Evolutionary conservation across 1,284 basidiomycete species (phyloP).

Genomic region (Amylostereum areolatum): DNA sequence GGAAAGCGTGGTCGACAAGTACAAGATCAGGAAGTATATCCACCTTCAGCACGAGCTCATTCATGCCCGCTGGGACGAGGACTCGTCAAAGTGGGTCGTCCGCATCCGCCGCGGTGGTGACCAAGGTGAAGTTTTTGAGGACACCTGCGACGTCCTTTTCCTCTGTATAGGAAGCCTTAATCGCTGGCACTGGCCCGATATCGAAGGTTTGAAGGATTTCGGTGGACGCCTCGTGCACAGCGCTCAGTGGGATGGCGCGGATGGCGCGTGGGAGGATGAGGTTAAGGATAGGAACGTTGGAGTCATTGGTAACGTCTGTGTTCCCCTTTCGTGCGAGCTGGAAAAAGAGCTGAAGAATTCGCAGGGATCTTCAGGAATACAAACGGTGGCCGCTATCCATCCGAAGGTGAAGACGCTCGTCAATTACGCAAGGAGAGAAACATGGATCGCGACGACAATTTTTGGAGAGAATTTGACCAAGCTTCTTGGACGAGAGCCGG

Average conservation of each 20-base stretch:
- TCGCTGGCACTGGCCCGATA: slow-evolving; percentile 55
- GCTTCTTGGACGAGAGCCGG: slow-evolving; percentile 29
- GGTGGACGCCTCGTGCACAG: slow-evolving; percentile 48
- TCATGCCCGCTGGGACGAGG: slow-evolving; percentile 44
- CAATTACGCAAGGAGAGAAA: slow-evolving; percentile 57
- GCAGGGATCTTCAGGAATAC: slow-evolving; percentile 61
- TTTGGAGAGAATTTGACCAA: slow-evolving; percentile 31
- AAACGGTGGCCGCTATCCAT: slow-evolving; percentile 55
- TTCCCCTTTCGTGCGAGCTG: not conserved
- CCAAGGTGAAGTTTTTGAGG: slow-evolving; percentile 40
- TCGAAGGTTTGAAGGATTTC: slow-evolving; percentile 46
- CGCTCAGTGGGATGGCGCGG: slow-evolving; percentile 47
- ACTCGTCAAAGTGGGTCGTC: slow-evolving; percentile 47
- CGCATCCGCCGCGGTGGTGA: slow-evolving; percentile 29
- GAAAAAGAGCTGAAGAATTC: not conserved
- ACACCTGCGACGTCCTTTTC: slow-evolving; percentile 47
- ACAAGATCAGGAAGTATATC: slow-evolving; percentile 46
- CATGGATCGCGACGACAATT: slow-evolving; percentile 54
- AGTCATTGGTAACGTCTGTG: slow-evolving; percentile 50
- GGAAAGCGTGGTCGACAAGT: slow-evolving; percentile 50
- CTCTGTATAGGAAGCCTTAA: slow-evolving; percentile 43
- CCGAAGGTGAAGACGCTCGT: slow-evolving; percentile 42
- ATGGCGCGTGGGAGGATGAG: slow-evolving; percentile 39
- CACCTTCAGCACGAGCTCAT: slow-evolving; percentile 48
- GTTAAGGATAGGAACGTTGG: slow-evolving; percentile 50